phyloP scores from a whole-genome alignment of 805 yeast genomes.

The Wickerhamiella hasegawae region DNA sequence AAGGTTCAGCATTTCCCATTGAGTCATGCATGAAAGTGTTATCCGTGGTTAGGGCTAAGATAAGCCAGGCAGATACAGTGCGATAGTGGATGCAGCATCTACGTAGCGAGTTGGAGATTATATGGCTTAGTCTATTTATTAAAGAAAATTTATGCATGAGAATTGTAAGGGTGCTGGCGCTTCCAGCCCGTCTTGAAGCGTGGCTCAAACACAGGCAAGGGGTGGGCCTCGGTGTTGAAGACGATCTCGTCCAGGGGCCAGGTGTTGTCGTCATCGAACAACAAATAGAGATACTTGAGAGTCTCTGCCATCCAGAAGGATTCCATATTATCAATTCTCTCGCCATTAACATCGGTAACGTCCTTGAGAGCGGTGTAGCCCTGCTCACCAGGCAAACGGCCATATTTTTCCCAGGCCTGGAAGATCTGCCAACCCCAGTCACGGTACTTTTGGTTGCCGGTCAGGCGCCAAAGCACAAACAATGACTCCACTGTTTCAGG shows the following conservation, averaged over 20 bases:
- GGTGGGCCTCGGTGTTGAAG: slow-evolving; percentile 49
- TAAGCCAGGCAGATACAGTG: too few relatives aligned
- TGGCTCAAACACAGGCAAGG: slow-evolving; percentile 21
- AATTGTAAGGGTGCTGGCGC: neutral
- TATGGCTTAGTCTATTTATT: too few relatives aligned
- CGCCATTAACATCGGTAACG: slow-evolving; percentile 22
- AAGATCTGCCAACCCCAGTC: slow-evolving; percentile 37
- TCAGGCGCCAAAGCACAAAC: slow-evolving; percentile 40
- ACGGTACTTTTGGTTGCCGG: slow-evolving; percentile 44
- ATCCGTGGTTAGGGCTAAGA: too few relatives aligned
- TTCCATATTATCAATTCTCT: slow-evolving; percentile 26
- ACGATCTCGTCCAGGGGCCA: slow-evolving; percentile 38
- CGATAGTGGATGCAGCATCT: too few relatives aligned
- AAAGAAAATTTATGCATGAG: too few relatives aligned
- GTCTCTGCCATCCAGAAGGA: slow-evolving; percentile 46
- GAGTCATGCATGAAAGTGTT: neutral
- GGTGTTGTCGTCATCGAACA: slow-evolving; percentile 28
- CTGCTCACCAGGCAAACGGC: slow-evolving; percentile 12
- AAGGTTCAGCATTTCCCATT: neutral
- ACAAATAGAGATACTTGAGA: slow-evolving; percentile 36
- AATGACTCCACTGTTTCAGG: slow-evolving; percentile 51
- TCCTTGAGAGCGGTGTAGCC: slow-evolving; percentile 27
- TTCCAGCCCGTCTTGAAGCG: slow-evolving; percentile 4
- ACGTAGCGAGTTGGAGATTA: too few relatives aligned
- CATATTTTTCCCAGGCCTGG: slow-evolving; percentile 19